Conservation (phyloP, 176 grass and related monocot species). For the Alopecurus myosuroides region DNA sequence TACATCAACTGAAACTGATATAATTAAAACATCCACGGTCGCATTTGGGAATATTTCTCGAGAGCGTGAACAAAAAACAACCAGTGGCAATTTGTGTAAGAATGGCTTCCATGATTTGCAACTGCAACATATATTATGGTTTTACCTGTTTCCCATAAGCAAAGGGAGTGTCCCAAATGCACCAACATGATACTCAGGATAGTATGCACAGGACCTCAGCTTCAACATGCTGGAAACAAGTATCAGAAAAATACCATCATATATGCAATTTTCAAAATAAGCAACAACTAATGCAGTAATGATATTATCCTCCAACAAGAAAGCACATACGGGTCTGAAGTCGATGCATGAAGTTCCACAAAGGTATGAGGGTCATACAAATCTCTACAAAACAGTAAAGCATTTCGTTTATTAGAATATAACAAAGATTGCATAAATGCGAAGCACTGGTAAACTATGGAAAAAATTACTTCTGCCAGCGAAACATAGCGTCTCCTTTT, state of each 20-base stretch:
- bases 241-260: constrained; percentile 17
- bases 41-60: not conserved
- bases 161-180: constrained; percentile 81
- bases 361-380: constrained; percentile 83
- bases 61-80: constrained; percentile 6
- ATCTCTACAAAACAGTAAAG: constrained; percentile 47
- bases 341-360: constrained; percentile 82
- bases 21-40: not conserved
- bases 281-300: not conserved
- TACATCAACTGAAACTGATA: constrained; percentile 20
- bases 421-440: not conserved
- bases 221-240: constrained; percentile 56
- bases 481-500: constrained; percentile 82
- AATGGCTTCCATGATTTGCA: constrained; percentile 16
- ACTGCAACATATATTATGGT: not conserved
- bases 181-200: constrained; percentile 68
- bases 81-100: constrained; percentile 17
- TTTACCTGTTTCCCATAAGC: constrained; percentile 71
- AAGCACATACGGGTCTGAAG: constrained; percentile 57
- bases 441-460: not conserved
- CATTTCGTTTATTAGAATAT: constrained; percentile 23
- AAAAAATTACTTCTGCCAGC: constrained; percentile 69
- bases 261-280: not conserved
- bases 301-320: constrained; percentile 8
- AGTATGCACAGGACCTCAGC: constrained; percentile 73